Evolutionary conservation across 2,329 filamentous ascomycete genomes (phyloP), one percentile per base, ranked within the genome.

Genomic region (Colletotrichum ledebouriae): DNA sequence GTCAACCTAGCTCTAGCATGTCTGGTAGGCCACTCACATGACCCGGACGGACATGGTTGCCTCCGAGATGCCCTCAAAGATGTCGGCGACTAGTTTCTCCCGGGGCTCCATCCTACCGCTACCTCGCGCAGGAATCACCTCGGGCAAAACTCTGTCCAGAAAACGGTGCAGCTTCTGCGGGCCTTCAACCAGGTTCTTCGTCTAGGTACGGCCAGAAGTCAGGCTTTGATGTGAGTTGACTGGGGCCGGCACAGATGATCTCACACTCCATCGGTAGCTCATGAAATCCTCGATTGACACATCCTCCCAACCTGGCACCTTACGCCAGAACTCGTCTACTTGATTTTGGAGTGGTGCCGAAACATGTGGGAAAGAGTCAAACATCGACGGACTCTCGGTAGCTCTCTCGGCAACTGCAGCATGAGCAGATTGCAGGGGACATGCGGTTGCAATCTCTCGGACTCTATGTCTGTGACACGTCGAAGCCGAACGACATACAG

Each of bases 41-140:
- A 90, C 77, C 10, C 87, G 81, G 44, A 89, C 81, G 0, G 87
- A 81, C 89, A 91, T 90, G 2, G 87, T 84, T 1, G 87, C 85
- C 5, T 78, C 73, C 20, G 78, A 80, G 60, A 90, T 82, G 11
- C 87, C 89, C 15, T 78, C 78, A 29, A 82, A 73, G 3, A 89
- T 82, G 74, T 90, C 87, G 2, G 78, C 72, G 55, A 89, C 82
- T 63, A 90, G 86, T 20, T 85, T 81, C 2, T 86, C 79, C 11
- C 82, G 84, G 25, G 81, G 84, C 66, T 81, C 81, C 72, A 82
- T 79, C 25, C 76, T 76, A 5, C 61, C 67, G 29, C 73, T 67
- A 61, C 75, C 69, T 69, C 73, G 75, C n/a, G 72, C 70, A 3
- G 85, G 85, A n/a, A 90, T 76, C 2, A 73, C 73, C 0, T 84